Conservation (phyloP, 2,329 filamentous ascomycete species). For the Stachybotrys chartarum region DNA sequence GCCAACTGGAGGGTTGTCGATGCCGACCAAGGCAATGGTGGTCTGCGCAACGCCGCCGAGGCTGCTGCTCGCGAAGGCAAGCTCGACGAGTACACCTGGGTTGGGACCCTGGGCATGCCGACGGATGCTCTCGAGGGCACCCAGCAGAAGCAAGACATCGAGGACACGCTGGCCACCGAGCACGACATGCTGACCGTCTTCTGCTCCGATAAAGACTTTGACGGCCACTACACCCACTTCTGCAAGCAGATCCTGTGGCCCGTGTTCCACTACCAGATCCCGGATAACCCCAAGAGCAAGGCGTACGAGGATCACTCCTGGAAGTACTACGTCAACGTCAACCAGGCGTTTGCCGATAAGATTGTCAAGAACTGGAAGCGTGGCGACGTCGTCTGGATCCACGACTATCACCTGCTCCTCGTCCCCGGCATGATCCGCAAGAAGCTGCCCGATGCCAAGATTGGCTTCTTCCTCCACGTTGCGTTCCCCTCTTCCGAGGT, state of each 20-base stretch:
- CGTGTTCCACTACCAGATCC: slow-evolving; percentile 96
- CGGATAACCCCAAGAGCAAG: slow-evolving; percentile 96
- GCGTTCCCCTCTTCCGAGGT: slow-evolving; percentile 96
- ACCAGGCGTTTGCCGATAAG: slow-evolving; percentile 86
- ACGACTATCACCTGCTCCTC: slow-evolving; percentile 89
- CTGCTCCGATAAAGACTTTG: slow-evolving; percentile 84
- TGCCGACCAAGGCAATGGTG: slow-evolving; percentile 87
- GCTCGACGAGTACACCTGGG: slow-evolving; percentile 74
- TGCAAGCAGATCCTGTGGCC: slow-evolving; percentile 98
- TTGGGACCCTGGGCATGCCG: slow-evolving; percentile 89
- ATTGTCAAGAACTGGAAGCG: slow-evolving; percentile 90
- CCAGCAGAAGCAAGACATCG: slow-evolving; percentile 73
- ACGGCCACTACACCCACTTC: slow-evolving; percentile 91
- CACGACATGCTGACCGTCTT: slow-evolving; percentile 79
- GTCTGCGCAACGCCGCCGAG: slow-evolving; percentile 79
- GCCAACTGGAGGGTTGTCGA: slow-evolving; percentile 77
- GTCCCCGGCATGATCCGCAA: slow-evolving; percentile 86
- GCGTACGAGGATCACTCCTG: slow-evolving; percentile 96
- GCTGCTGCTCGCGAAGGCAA: slow-evolving; percentile 65
- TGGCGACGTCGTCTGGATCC: slow-evolving; percentile 88
- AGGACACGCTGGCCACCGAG: slow-evolving; percentile 72
- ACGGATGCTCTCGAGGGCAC: slow-evolving; percentile 75
- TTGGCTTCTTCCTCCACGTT: slow-evolving; percentile 92
- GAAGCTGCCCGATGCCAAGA: slow-evolving; percentile 85
- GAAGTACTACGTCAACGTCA: slow-evolving; percentile 88